Conservation (phyloP, 2,329 filamentous ascomycete genomes). For the Verticillium tricorpus region DNA sequence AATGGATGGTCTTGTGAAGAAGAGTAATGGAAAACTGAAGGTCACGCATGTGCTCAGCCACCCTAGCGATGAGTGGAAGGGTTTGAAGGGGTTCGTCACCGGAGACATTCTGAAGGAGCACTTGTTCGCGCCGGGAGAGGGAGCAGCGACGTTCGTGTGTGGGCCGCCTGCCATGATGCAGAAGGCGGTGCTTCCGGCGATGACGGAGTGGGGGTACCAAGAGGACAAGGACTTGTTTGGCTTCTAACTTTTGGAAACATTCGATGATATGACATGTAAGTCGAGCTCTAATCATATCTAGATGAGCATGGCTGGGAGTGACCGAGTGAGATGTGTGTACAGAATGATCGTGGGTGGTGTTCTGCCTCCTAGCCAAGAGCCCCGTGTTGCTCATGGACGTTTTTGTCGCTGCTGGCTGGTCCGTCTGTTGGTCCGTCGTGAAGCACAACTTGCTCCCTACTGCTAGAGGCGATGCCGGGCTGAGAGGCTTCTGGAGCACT, state of each 20-base stretch:
- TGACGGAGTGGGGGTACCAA: conserved; percentile 39
- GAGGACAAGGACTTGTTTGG: conserved; percentile 41
- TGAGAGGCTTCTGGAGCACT: too few relatives aligned
- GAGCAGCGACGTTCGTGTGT: conserved; percentile 40
- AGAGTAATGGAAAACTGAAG: conserved; percentile 32
- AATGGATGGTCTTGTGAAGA: conserved; percentile 32
- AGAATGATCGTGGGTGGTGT: too few relatives aligned
- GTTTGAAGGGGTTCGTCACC: conserved; percentile 38
- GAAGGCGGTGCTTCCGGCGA: conserved; percentile 42
- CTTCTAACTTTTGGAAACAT: conserved; percentile 19
- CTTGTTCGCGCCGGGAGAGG: conserved; percentile 35
- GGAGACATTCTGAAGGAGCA: conserved; percentile 32
- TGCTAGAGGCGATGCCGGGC: too few relatives aligned
- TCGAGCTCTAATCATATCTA: too few relatives aligned
- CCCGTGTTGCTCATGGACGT: too few relatives aligned
- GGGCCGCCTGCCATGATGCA: conserved; percentile 46
- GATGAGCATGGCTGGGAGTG: too few relatives aligned
- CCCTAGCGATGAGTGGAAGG: conserved; percentile 38
- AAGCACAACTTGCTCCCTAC: too few relatives aligned
- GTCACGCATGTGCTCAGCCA: conserved; percentile 43
- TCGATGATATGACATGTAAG: too few relatives aligned
- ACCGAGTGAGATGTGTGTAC: too few relatives aligned
- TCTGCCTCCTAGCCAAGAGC: too few relatives aligned
- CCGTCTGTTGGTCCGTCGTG: too few relatives aligned
- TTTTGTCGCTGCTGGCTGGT: too few relatives aligned